A percentile compares a stretch with the other conserved stretches of the same genome.
These are phyloP conservation scores for Xylaria sp. DNA, from an alignment of 2,329 filamentous ascomycete genomes.

Conservation along the genomic window DNA sequence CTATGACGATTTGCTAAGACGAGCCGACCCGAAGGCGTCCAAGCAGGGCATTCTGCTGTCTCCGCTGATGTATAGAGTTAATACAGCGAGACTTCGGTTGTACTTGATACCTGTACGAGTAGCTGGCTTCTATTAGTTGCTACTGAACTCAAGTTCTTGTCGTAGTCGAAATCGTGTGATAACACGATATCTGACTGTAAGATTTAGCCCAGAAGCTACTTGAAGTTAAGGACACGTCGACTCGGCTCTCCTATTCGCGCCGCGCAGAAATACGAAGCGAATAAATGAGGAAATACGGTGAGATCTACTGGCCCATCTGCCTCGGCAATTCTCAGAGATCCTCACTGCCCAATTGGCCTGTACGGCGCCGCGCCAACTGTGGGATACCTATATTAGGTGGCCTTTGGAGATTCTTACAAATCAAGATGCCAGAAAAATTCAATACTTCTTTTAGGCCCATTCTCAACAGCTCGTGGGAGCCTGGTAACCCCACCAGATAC, in stretches of 20 bases:
- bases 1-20: not conserved
- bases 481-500: not conserved
- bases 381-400: too few species aligned
- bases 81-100: not conserved
- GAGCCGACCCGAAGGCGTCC: not conserved
- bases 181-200: not conserved
- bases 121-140: not conserved
- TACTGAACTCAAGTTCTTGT: not conserved
- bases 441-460: not conserved
- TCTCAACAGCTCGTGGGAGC: not conserved
- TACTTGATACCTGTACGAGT: not conserved
- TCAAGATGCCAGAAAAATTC: too few species aligned
- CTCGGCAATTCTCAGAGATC: too few species aligned
- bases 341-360: too few species aligned
- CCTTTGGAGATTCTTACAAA: too few species aligned
- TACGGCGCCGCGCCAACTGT: too few species aligned
- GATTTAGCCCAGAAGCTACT: too few species aligned
- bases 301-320: too few species aligned
- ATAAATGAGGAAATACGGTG: too few species aligned
- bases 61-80: not conserved
- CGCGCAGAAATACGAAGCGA: not conserved
- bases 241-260: not conserved
- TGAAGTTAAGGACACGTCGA: not conserved
- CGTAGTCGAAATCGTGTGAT: slow-evolving; percentile 12
- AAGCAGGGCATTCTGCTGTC: not conserved